Evolutionary conservation across 192 early-diverging fungal genomes (phyloP), one percentile per base, ranked within the genome.

Genomic region (Coemansia sp.): DNA sequence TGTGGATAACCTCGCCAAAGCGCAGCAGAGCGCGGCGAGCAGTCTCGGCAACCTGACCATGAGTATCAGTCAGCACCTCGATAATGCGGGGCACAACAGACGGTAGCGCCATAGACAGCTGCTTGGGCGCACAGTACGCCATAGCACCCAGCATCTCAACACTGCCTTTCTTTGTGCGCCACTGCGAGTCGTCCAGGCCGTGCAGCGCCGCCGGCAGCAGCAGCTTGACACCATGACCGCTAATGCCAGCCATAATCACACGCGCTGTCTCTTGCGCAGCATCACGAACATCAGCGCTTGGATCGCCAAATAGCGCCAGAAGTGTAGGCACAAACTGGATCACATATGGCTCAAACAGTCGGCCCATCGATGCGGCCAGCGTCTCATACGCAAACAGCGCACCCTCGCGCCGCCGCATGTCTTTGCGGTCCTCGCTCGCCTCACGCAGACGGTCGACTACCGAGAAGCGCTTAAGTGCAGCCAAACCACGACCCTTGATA

Each of bases 81-180:
- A 93, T 89, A 55, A 99, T 85, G 61, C 90, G 84, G 19, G 97
- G 97, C 61, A 99, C 87, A 31, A 98, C 90, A 4, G 87, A 88
- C 5, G 97, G 97, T 59, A 99, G 78, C 49, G 90, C 90, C 19
- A 92, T 81, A 0, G 91, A 90, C 21, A 99, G 83, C 74, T 99
- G 96, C 68, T 95, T 94, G 17, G 97, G 96, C 3, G 94, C 96
- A 62, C 94, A 88, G 74, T 87, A 94, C 1, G 97, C 94, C 96
- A 98, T 98, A 5, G 93, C 83, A 36, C 91, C 91, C 51, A 99
- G 82, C 15, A 98, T 86, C 75, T 99, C 96, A 44, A 98, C 91
- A 21, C 89, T 89, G 48, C 93, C 97, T 60, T 92, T 94, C 78
- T 99, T 99, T n/a, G 96, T 93, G 60, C 97, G 87, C 94, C 94